phyloP scores from a whole-genome alignment of 2,329 filamentous ascomycete species.

The Thelonectria discophora region DNA sequence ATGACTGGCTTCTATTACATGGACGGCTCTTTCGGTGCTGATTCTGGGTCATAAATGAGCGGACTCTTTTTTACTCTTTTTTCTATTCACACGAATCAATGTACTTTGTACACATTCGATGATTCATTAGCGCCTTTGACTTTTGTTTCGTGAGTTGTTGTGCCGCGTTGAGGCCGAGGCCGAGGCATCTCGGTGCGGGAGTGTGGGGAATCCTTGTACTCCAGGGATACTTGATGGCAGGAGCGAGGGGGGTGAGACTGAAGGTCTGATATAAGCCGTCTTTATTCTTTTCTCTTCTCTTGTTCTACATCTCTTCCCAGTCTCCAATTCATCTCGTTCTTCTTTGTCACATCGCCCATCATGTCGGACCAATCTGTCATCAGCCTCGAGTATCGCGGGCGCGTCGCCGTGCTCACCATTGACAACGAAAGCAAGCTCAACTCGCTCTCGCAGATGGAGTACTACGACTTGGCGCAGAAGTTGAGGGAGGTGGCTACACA shows the following conservation, averaged over 20 bases:
- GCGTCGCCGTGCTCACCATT: constrained; percentile 79
- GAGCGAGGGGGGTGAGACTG: too few relatives aligned
- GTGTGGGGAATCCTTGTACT: constrained; percentile 31
- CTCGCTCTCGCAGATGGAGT: constrained; percentile 75
- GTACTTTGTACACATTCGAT: background rate
- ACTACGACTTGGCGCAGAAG: constrained; percentile 78
- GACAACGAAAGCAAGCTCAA: constrained; percentile 89
- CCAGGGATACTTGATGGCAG: too few relatives aligned
- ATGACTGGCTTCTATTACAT: background rate
- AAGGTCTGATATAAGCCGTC: background rate
- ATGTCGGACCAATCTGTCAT: constrained; percentile 44
- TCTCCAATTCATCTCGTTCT: background rate
- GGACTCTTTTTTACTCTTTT: background rate
- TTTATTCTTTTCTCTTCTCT: background rate
- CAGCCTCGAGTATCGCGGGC: constrained; percentile 52
- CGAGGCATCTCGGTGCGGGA: constrained; percentile 37
- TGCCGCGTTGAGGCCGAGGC: constrained; percentile 25
- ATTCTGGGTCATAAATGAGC: constrained; percentile 8
- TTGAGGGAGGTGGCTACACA: constrained; percentile 80
- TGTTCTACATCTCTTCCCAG: background rate
- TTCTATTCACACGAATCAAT: background rate
- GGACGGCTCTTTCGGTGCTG: background rate
- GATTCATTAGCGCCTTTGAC: constrained; percentile 8
- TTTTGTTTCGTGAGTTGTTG: background rate
- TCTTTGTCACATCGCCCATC: background rate